Evolutionary conservation across 192 early-diverging fungal species (phyloP), one percentile per base, ranked within the genome.

Genomic region (Mortierella claussenii): DNA sequence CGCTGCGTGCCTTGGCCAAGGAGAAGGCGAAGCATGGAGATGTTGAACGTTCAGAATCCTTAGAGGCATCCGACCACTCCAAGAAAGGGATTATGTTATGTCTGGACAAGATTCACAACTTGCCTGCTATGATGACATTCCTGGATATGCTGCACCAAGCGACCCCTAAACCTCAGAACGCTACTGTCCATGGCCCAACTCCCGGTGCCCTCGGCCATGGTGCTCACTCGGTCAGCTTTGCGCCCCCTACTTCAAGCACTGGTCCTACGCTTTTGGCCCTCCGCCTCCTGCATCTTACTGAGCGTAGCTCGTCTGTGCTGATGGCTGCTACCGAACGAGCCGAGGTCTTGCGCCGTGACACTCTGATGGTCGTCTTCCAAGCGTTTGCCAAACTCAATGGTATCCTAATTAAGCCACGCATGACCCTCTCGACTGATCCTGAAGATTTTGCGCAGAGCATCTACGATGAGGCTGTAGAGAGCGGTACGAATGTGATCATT

Each of bases 281-380:
- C 36, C 89, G 95, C n/a, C 60, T 98, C 18, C 64, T 96, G 34
- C 88, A 91, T 62, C 69, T 94, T 18, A 92, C 91, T 6, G 88
- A 95, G 34, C 92, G 96, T 33, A 85, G 89, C 26, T 95, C 94
- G 0, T 85, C 89, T 13, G 79, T 96, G 12, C 90, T 98, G 88
- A 84, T 89, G 69, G 89, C 89, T n/a, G 74, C 86, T 20, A 76
- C 73, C 28, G 91, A 96, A 52, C 74, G 81, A 0, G 82, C 80
- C 42, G 79, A 85, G 28, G 93, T 88, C 11, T 57, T 90, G 10
- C 79, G 83, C 4, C 74, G 79, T 9, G 96, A 97, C 62, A 87
- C 94, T 0, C 83, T 95, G 15, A 78, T 98, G 73, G 91, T 86
- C 32, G 90, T 96, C 40, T 90, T 98, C 76, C 79, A 92, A 2